Conservation (phyloP, 2,329 filamentous ascomycete genomes). For the Aspergillus aculeatus region DNA sequence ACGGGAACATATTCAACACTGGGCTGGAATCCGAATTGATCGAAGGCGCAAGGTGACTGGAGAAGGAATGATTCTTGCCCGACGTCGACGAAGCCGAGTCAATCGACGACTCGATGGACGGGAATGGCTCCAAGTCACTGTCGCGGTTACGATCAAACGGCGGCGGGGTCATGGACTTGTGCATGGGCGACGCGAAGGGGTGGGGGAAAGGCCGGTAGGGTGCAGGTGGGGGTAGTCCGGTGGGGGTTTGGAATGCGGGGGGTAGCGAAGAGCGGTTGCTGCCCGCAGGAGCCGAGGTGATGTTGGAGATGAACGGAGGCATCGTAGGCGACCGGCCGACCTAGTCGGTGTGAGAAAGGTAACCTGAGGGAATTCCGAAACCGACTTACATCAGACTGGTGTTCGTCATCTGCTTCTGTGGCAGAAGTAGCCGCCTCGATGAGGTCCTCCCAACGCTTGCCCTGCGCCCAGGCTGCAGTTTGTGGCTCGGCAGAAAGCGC, state of each 20-base stretch:
- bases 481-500: conserved; percentile 83
- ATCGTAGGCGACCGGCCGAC: conserved; percentile 42
- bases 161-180: conserved; percentile 86
- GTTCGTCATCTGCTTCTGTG: conserved; percentile 82
- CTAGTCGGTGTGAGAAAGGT: conserved; percentile 44
- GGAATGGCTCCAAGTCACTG: conserved; percentile 74
- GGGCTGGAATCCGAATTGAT: conserved; percentile 66
- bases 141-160: conserved; percentile 54
- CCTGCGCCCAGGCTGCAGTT: conserved; percentile 67
- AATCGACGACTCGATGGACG: conserved; percentile 80
- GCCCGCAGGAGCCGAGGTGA: conserved; percentile 42
- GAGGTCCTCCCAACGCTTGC: conserved; percentile 93
- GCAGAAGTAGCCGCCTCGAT: conserved; percentile 93
- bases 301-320: conserved; percentile 38
- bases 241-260: conserved; percentile 54
- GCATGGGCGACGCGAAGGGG: conserved; percentile 86
- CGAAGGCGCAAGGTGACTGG: conserved; percentile 62
- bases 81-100: conserved; percentile 50
- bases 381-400: conserved; percentile 65
- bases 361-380: conserved; percentile 13
- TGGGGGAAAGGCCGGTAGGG: conserved; percentile 47
- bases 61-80: conserved; percentile 71
- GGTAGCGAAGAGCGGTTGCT: conserved; percentile 62
- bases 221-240: conserved; percentile 39
- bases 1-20: conserved; percentile 40